Evolutionary conservation across 495 filamentous ascomycete species (phyloP), one percentile per base, ranked within the genome.

Genomic region (Pyronema domesticum): DNA sequence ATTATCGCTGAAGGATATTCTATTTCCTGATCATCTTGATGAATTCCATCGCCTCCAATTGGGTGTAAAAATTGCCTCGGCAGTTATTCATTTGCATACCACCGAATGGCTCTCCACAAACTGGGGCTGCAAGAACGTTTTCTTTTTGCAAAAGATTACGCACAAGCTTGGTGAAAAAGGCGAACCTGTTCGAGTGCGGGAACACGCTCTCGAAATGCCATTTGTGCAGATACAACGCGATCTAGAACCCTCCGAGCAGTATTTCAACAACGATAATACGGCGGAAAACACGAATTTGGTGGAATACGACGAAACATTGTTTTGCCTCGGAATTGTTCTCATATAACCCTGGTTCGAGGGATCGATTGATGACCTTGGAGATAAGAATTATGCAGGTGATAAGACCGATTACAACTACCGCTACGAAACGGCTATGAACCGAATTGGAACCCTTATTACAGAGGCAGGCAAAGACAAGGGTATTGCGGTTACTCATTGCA

Each of bases 331-430:
- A 3, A 44, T 69, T 6, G 50, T 63, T 37, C 60, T 69, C 3
- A 60, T 68, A 5, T 67, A 69, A 40, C 61, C 69, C 14, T 69
- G 60, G 60, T 62, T 60, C 39, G 57, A 60, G 11, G 34, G 60
- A 53, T 13, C 56, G 13, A 46, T 58, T 17, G 55, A 34, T 9
- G 17, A 34, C 7, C 46, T 34, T 14, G 6, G 19, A 34, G 7
- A 5, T 49, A 34, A 49, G 10, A 7, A 49, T 7, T 23, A 6
- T 30, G 7, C 30, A 23, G 46, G 17, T 14, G 19, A 49, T 30
- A n/a, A n/a, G n/a, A n/a, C n/a, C n/a, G n/a, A n/a, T n/a, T n/a
- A n/a, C n/a, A 34, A 49, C 8, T 17, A 17, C 5, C 18, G 35
- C 19, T 49, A 23, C 46, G 46, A 49, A 19, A 49, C 19, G 7